Evolutionary conservation across 176 grass and related monocot species (phyloP).

Genomic region (Poa annua): DNA sequence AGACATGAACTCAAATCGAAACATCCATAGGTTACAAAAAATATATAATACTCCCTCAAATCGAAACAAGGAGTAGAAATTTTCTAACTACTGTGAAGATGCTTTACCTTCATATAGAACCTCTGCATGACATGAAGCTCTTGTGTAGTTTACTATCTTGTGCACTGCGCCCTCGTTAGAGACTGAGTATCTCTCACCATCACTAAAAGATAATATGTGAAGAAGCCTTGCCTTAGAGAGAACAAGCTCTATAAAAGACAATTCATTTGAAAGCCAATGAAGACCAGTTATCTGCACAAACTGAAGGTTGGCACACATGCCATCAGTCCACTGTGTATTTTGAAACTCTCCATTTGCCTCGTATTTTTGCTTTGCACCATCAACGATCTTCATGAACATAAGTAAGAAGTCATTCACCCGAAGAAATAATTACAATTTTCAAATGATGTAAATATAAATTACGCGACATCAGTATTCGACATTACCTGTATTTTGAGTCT

Average conservation of each 20-base stretch:
- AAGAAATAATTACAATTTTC: background rate
- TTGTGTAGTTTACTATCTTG: slow-evolving; percentile 6
- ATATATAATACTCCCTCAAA: too few relatives aligned
- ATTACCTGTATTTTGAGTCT: slow-evolving; percentile 37
- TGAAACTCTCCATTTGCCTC: slow-evolving; percentile 25
- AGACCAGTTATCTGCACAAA: slow-evolving; percentile 22
- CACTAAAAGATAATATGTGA: slow-evolving; percentile 14
- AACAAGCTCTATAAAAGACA: slow-evolving; percentile 43
- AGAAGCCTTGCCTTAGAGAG: slow-evolving; percentile 38
- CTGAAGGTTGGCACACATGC: slow-evolving; percentile 46
- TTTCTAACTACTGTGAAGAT: background rate
- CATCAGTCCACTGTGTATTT: slow-evolving; percentile 39
- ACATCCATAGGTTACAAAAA: background rate
- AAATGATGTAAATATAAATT: background rate
- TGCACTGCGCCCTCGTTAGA: background rate
- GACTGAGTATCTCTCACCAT: background rate
- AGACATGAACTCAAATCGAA: background rate
- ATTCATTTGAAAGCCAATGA: slow-evolving; percentile 38
- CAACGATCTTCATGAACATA: slow-evolving; percentile 5
- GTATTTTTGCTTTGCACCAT: background rate
- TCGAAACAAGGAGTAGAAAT: too few relatives aligned
- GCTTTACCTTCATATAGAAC: background rate
- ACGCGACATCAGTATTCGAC: background rate
- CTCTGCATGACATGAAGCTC: background rate
- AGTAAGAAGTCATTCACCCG: background rate